Conservation (phyloP, 1,284 basidiomycete genomes). For the Irpex sp. region DNA sequence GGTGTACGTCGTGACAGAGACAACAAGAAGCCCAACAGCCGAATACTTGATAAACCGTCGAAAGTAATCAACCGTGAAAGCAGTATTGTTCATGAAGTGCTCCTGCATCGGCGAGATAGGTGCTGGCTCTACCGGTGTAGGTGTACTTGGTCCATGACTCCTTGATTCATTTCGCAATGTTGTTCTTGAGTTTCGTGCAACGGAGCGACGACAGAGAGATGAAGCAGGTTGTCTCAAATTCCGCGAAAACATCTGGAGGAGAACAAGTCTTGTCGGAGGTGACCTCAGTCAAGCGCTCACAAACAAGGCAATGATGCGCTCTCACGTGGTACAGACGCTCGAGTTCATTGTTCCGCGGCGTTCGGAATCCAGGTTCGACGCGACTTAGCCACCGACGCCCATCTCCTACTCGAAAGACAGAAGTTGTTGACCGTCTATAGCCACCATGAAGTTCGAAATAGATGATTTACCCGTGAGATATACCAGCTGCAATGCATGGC, state of each 20-base stretch:
- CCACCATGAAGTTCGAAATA: conserved; percentile 90
- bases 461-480: conserved; percentile 83
- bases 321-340: background rate
- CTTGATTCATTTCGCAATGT: background rate
- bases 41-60: conserved; percentile 38
- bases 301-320: background rate
- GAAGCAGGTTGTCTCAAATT: conserved; percentile 2
- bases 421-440: background rate
- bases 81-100: conserved; percentile 32
- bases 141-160: background rate
- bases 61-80: conserved; percentile 34
- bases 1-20: conserved; percentile 37
- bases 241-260: conserved; percentile 11
- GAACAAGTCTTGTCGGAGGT: background rate
- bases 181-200: background rate
- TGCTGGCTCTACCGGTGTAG: background rate
- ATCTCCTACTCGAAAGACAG: background rate
- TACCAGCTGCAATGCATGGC: background rate
- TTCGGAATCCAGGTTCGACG: background rate
- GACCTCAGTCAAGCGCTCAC: background rate
- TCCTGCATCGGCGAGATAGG: conserved; percentile 20
- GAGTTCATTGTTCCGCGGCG: background rate
- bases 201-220: background rate
- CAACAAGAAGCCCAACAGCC: conserved; percentile 33
- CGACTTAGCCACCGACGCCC: background rate